Percentiles rank a stretch among this genome's conserved stretches.
Evolutionary conservation across 257 asterid genomes (phyloP).

Genomic region (Nemophila menziesii): DNA sequence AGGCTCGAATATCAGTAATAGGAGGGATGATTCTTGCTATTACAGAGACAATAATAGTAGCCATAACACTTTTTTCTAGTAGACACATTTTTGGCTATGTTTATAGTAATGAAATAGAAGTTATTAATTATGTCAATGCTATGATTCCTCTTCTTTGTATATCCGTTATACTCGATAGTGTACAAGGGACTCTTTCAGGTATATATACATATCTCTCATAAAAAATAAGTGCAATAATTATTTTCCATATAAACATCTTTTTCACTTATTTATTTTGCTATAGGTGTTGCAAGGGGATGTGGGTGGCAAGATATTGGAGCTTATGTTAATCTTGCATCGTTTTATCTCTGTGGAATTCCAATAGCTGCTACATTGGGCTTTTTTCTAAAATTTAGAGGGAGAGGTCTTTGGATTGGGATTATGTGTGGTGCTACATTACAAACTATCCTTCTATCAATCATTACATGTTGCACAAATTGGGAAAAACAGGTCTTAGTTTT

Average conservation of each 20-base stretch:
- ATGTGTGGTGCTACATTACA: constrained; percentile 50
- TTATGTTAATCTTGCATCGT: constrained; percentile 61
- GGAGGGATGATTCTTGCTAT: constrained; percentile 47
- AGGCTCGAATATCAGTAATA: constrained; percentile 39
- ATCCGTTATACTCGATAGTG: constrained; percentile 38
- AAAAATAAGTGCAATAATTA: background rate
- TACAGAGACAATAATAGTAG: constrained; percentile 27
- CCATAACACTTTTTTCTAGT: constrained; percentile 34
- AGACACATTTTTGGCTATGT: constrained; percentile 57
- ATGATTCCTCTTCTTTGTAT: constrained; percentile 69
- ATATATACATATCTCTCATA: background rate
- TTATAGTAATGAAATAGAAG: constrained; percentile 68
- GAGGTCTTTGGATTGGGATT: constrained; percentile 72
- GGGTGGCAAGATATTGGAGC: constrained; percentile 94
- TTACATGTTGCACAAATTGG: constrained; percentile 60
- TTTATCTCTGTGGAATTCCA: constrained; percentile 67
- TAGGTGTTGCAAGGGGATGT: constrained; percentile 82
- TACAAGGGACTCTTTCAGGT: constrained; percentile 73
- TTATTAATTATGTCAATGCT: constrained; percentile 46
- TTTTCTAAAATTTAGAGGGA: constrained; percentile 43
- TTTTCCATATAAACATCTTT: no score
- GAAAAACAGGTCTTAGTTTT: no score
- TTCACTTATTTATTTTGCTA: background rate
- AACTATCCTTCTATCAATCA: constrained; percentile 26
- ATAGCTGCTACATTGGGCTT: constrained; percentile 48